phyloP scores from a whole-genome alignment of 257 asterid species.

The Fraxinus excelsior region DNA sequence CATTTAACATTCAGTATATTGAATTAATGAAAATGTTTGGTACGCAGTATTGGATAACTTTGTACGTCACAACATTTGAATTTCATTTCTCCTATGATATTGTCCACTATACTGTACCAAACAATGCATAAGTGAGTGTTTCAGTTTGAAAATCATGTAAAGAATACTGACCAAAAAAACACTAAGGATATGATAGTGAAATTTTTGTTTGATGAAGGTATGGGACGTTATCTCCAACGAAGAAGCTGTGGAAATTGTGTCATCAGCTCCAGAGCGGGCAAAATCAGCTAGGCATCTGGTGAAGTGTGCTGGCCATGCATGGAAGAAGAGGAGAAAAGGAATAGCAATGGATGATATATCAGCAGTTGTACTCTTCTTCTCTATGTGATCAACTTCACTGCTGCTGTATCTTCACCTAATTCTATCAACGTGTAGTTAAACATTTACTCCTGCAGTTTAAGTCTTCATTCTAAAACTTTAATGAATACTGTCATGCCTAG shows the following conservation, averaged over 20 bases:
- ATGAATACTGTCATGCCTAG: no score
- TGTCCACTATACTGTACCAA: background rate
- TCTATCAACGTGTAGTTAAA: background rate
- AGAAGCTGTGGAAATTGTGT: slow-evolving; percentile 83
- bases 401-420: slow-evolving; percentile 23
- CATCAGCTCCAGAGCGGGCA: slow-evolving; percentile 46
- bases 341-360: slow-evolving; percentile 94
- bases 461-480: no score
- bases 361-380: slow-evolving; percentile 60
- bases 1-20: no score
- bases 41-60: background rate
- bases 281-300: slow-evolving; percentile 79
- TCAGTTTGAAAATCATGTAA: background rate
- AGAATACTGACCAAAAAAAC: background rate
- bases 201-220: slow-evolving; percentile 47
- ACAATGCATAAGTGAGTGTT: background rate
- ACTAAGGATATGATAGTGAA: background rate
- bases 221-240: slow-evolving; percentile 94
- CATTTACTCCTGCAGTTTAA: no score
- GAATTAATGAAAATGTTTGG: background rate
- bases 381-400: slow-evolving; percentile 38
- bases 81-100: background rate
- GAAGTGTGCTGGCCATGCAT: slow-evolving; percentile 62
- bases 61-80: no score
- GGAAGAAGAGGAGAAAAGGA: slow-evolving; percentile 80